Evolutionary conservation across 306 rosid species (phyloP), one percentile per base, ranked within the genome.

Genomic region (Casuarina glauca): DNA sequence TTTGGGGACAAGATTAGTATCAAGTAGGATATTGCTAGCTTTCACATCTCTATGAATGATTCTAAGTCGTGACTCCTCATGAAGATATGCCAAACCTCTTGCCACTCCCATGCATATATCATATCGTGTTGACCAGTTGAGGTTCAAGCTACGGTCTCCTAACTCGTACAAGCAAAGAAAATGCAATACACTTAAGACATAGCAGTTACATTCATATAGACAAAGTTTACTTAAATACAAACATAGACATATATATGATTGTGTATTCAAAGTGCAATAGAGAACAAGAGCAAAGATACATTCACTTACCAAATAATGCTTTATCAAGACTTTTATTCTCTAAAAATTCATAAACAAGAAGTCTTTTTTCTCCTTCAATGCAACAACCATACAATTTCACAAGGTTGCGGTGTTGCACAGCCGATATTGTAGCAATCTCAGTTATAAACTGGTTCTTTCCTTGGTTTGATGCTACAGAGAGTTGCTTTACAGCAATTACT

Each of bases 251-350:
- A 26, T 7, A 19, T 52, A 45, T 38, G 26, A 5, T 4, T 8
- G 6, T 20, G 10, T 12, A 10, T 43, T 2, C 0, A 43, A 45
- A 53, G 49, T 3, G 51, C 72, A 16, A 66, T 72, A 73, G 43
- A 20, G 46, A 58, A 6, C 39, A 52, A 76, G 61, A 64, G 11
- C 5, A 53, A 19, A 20, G 53, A 76, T 16, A 1, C 17, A 69
- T 48, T 70, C 64, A 75, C 53, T 67, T 88, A 93, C 97, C 97
- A 82, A 93, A 93, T 73, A 93, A 49, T 71, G 93, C 97, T 90
- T 88, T 96, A 84, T 90, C 97, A 76, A 91, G 93, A 77, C 97
- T 91, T 82, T 87, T 93, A 73, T 93, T 93, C 79, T 91, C 95
- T 5, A 91, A 86, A 79, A 82, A 93, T 84, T 93, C 96, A 9